A percentile compares a stretch with the other conserved stretches of the same genome.
Evolutionary conservation across 2,329 filamentous ascomycete species (phyloP).

Genomic region (Claviceps monticola): DNA sequence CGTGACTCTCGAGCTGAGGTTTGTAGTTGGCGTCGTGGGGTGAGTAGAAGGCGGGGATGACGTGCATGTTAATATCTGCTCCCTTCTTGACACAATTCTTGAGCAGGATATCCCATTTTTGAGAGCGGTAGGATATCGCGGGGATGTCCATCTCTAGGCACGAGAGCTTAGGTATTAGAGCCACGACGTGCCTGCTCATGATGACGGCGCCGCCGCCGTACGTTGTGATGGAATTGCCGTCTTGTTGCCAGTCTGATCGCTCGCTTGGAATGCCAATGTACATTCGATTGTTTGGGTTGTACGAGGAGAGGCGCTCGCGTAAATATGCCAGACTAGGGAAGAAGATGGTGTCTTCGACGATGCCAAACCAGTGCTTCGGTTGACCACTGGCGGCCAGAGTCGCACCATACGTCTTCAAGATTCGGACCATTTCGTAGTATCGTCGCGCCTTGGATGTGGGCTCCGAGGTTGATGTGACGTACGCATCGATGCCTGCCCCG

Average conservation of each 20-base stretch:
- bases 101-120: constrained; percentile 27
- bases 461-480: constrained; percentile 19
- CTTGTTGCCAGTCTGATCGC: constrained; percentile 27
- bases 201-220: constrained; percentile 32
- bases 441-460: constrained; percentile 18
- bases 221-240: constrained; percentile 22
- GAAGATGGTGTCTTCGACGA: constrained; percentile 34
- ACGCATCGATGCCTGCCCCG: constrained; percentile 25
- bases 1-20: constrained; percentile 18
- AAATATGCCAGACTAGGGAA: constrained; percentile 28
- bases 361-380: constrained; percentile 26
- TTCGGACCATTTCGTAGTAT: constrained; percentile 25
- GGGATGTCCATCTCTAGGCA: constrained; percentile 18
- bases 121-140: constrained; percentile 9
- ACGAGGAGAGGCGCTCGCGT: constrained; percentile 21
- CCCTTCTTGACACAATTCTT: constrained; percentile 25
- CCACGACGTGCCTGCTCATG: constrained; percentile 22
- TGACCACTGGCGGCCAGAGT: constrained; percentile 21
- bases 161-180: constrained; percentile 20
- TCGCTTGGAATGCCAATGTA: constrained; percentile 32
- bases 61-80: constrained; percentile 23
- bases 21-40: constrained; percentile 21
- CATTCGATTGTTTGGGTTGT: constrained; percentile 18
- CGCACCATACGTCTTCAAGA: constrained; percentile 19
- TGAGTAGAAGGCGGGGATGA: constrained; percentile 29